A percentile compares a stretch with the other conserved stretches of the same genome.
These are phyloP conservation scores for Eucalyptus sp. DNA, from an alignment of 345 rosid species.

Conservation along the genomic window DNA sequence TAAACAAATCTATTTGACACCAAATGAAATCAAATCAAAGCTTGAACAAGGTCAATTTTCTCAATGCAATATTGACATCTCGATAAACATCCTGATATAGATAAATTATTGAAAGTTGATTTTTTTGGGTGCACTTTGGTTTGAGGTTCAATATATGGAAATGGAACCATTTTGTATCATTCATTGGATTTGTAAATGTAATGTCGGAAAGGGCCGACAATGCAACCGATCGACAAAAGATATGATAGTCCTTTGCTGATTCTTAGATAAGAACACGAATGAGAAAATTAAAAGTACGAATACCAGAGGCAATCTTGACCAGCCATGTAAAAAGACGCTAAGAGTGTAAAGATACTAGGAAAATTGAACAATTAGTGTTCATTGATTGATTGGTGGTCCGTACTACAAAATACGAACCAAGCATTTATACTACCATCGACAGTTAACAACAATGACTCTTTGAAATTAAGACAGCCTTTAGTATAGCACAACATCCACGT, in stretches of 20 bases:
- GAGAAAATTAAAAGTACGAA: background rate
- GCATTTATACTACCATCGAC: too few relatives aligned
- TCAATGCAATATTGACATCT: background rate
- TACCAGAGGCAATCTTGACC: background rate
- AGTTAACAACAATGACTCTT: too few relatives aligned
- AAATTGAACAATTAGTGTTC: too few relatives aligned
- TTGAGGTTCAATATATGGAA: background rate
- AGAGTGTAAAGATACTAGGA: too few relatives aligned
- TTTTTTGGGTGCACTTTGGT: background rate
- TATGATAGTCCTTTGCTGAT: background rate
- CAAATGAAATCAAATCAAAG: background rate
- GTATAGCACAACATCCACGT: too few relatives aligned
- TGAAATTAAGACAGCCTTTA: too few relatives aligned
- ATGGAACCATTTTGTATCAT: background rate
- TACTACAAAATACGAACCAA: too few relatives aligned
- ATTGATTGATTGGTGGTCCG: too few relatives aligned
- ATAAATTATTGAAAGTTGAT: background rate
- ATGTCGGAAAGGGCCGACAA: background rate
- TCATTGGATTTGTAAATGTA: background rate
- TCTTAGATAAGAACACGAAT: background rate
- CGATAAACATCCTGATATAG: background rate
- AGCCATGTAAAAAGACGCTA: background rate
- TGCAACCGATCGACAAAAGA: too few relatives aligned
- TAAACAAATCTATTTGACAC: background rate
- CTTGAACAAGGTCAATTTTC: background rate